phyloP scores from a whole-genome alignment of 2,329 filamentous ascomycete genomes.

The Colletotrichum nymphaeae region DNA sequence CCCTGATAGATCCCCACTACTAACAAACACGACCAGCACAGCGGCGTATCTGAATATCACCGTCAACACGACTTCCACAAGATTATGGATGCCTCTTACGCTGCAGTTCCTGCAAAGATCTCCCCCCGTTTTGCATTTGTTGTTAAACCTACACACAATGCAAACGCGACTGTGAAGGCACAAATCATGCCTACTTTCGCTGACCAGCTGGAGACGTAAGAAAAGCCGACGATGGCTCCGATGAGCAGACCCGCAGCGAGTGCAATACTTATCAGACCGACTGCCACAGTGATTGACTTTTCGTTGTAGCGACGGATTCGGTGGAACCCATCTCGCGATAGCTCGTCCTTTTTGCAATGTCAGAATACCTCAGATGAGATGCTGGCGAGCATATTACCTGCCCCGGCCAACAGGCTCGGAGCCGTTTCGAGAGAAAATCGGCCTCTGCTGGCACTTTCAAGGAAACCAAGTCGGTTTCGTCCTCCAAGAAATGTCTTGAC shows the following conservation, averaged over 20 bases:
- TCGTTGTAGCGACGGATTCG: background rate
- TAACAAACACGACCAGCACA: conserved; percentile 33
- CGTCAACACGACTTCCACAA: background rate
- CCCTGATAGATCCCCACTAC: background rate
- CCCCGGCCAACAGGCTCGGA: background rate
- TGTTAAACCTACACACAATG: conserved; percentile 10
- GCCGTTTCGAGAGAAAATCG: background rate
- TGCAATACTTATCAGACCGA: background rate
- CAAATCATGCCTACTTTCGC: conserved; percentile 51
- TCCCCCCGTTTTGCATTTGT: conserved; percentile 24
- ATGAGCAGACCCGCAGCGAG: conserved; percentile 4
- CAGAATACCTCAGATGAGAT: background rate
- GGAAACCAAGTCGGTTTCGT: background rate
- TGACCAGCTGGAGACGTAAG: background rate
- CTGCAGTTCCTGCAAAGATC: conserved; percentile 31
- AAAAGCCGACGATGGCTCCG: background rate
- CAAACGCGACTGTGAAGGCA: conserved; percentile 19
- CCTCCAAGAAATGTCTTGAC: background rate
- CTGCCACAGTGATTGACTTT: background rate
- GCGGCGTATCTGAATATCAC: conserved; percentile 24
- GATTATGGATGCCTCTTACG: conserved; percentile 8
- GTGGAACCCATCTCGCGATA: background rate
- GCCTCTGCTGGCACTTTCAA: background rate
- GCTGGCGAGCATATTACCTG: background rate
- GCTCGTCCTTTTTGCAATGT: background rate